phyloP scores from a whole-genome alignment of 2,329 filamentous ascomycete genomes.

The Paecilomyces sp. region DNA sequence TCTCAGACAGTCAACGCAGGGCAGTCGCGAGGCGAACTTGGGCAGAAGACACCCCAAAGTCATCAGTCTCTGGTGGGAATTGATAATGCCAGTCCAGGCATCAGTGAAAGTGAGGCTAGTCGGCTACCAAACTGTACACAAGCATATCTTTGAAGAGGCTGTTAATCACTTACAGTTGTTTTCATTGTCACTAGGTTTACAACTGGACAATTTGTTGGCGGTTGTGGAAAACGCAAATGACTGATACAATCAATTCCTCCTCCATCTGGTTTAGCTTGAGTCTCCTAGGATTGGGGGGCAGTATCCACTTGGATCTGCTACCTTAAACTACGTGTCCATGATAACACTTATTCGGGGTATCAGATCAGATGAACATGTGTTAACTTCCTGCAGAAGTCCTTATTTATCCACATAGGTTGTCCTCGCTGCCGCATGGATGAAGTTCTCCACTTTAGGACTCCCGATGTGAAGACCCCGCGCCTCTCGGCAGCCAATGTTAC shows the following conservation, averaged over 20 bases:
- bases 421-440: neutral
- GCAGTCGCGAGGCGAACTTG: neutral
- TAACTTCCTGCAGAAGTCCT: neutral
- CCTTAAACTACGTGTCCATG: neutral
- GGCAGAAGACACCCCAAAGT: neutral
- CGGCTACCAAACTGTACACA: neutral
- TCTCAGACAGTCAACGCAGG: neutral
- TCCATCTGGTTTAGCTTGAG: neutral
- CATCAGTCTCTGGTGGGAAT: neutral
- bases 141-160: neutral
- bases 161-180: neutral
- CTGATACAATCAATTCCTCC: neutral
- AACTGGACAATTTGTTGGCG: neutral
- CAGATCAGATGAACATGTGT: neutral
- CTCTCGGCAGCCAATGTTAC: neutral
- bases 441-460: neutral
- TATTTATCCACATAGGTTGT: neutral
- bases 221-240: neutral
- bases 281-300: neutral
- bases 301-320: neutral
- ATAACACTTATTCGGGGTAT: neutral
- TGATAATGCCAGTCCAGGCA: neutral
- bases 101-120: neutral
- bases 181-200: neutral
- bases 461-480: neutral